Percentiles rank a stretch among this genome's conserved stretches.
Evolutionary conservation across 2,329 filamentous ascomycete species (phyloP).

Genomic region (Colletotrichum sp.): DNA sequence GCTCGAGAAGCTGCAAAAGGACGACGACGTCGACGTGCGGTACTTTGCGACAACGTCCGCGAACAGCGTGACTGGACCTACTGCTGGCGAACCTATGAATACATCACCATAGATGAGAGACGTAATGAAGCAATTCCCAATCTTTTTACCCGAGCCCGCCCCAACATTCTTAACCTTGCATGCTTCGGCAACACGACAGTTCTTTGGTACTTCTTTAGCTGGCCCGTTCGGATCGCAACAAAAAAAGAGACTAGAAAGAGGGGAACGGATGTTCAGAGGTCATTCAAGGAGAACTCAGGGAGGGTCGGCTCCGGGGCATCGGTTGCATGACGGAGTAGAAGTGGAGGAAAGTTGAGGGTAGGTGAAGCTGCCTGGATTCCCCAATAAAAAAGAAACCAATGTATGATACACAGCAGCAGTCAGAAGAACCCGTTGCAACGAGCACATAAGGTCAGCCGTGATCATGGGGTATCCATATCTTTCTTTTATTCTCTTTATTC

Average conservation of each 20-base stretch:
- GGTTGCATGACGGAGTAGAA: neutral
- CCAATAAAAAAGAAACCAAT: neutral
- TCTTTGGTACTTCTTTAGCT: conserved; percentile 1
- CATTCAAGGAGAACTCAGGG: neutral
- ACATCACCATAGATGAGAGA: conserved; percentile 65
- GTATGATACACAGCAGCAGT: conserved; percentile 19
- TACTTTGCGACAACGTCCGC: conserved; percentile 96
- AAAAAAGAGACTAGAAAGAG: conserved; percentile 1
- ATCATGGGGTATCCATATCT: neutral
- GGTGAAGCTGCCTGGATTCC: neutral
- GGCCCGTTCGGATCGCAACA: neutral
- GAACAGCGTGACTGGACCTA: conserved; percentile 56
- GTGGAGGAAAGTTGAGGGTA: neutral
- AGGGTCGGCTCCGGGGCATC: neutral
- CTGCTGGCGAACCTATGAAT: conserved; percentile 66
- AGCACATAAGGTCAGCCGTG: neutral
- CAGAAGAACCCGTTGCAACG: conserved; percentile 4
- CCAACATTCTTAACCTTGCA: conserved; percentile 6
- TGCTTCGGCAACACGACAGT: conserved; percentile 9
- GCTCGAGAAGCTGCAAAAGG: conserved; percentile 93
- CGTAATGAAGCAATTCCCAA: conserved; percentile 60
- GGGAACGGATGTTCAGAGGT: neutral
- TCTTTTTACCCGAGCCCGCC: conserved; percentile 28
- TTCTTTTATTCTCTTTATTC: neutral
- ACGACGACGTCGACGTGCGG: conserved; percentile 96